Percentiles rank a stretch among this genome's conserved stretches.
phyloP scores from a whole-genome alignment of 2,329 filamentous ascomycete genomes.

The Bipolaris oryzae region DNA sequence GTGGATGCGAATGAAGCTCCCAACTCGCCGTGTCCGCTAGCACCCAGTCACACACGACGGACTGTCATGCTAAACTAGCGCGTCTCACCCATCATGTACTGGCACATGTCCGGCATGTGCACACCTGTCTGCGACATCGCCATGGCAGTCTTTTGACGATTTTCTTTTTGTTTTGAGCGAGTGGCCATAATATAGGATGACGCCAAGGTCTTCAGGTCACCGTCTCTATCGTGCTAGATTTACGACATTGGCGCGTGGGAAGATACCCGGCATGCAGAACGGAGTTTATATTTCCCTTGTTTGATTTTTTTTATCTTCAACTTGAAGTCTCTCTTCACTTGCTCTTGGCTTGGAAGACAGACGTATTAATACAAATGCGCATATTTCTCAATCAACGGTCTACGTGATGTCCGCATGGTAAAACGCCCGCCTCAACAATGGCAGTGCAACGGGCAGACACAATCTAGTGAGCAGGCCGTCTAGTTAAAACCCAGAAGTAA shows the following conservation, averaged over 20 bases:
- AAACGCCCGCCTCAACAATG: neutral
- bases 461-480: neutral
- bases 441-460: neutral
- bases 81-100: neutral
- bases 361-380: neutral
- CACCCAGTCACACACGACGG: neutral
- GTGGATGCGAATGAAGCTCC: slow-evolving; percentile 31
- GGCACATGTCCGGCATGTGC: neutral
- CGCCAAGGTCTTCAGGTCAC: slow-evolving; percentile 8
- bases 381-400: neutral
- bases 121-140: neutral
- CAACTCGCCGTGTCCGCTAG: slow-evolving; percentile 15
- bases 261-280: slow-evolving; percentile 16
- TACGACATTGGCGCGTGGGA: slow-evolving; percentile 12
- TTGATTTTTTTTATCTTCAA: neutral
- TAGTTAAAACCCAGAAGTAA: neutral
- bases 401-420: neutral
- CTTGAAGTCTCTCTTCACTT: neutral
- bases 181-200: neutral
- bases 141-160: neutral
- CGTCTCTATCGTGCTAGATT: slow-evolving; percentile 11
- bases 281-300: slow-evolving; percentile 10
- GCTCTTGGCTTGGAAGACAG: neutral
- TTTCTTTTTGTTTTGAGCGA: slow-evolving; percentile 9
- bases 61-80: neutral